A percentile compares a stretch with the other conserved stretches of the same genome.
Evolutionary conservation across 139 green algal genomes (phyloP).

Genomic region (Pleodorina starrii): DNA sequence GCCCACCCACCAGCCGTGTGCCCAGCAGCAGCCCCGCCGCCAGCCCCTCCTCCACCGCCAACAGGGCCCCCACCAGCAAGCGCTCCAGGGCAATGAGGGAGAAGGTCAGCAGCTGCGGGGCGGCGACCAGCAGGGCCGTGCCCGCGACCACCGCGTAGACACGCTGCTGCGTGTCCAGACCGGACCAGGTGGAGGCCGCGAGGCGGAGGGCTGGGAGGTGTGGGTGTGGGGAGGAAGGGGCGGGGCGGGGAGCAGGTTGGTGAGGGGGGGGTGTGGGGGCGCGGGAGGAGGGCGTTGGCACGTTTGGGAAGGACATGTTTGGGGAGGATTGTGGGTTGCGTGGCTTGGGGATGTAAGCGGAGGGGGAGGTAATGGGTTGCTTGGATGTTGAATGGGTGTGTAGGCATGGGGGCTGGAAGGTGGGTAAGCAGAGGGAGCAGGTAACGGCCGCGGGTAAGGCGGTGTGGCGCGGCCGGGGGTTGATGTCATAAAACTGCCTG

Average conservation of each 20-base stretch:
- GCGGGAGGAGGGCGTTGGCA: background rate
- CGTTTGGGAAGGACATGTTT: no score
- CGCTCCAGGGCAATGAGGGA: constrained; percentile 7
- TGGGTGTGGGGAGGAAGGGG: no score
- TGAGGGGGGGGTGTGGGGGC: background rate
- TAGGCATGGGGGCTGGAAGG: no score
- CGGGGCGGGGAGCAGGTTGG: background rate
- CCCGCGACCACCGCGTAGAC: constrained; percentile 16
- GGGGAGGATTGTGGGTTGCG: no score
- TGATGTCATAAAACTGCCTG: no score
- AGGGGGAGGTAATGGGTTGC: no score
- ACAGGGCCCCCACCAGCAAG: background rate
- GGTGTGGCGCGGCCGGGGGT: no score
- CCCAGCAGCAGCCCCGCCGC: background rate
- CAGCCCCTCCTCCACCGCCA: constrained; percentile 29
- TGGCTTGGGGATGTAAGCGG: no score
- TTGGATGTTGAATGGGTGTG: no score
- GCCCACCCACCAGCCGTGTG: constrained; percentile 8
- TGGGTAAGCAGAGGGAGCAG: no score
- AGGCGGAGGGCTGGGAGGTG: background rate
- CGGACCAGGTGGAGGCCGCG: background rate
- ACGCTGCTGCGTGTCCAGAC: background rate
- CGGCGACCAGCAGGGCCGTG: background rate
- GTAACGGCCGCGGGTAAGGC: no score
- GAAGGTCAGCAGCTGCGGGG: constrained; percentile 7